Evolutionary conservation across 495 filamentous ascomycete species (phyloP), one percentile per base, ranked within the genome.

Genomic region (Hypoxylon lienhwacheense): DNA sequence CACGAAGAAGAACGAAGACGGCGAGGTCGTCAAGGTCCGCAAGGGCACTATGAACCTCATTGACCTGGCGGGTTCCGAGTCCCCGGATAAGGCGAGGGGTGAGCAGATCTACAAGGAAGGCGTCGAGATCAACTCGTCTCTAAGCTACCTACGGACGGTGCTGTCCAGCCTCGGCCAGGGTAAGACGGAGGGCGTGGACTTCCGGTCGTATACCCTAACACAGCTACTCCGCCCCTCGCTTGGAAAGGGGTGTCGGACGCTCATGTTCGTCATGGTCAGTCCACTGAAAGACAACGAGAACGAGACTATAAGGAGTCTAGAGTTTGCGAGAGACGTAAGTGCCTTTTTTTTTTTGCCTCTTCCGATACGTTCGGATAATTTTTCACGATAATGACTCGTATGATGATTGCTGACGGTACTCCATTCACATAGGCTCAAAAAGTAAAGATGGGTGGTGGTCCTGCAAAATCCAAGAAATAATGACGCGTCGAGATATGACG

Each of bases 251-350:
- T 90, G 87, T 47, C 95, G 96, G 73, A 97, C 95, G 3, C 87
- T 99, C 53, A 99, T 97, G 93, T 96, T 99, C 61, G 90, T 97
- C 69, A 97, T 97, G 90, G 86, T 95, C 55, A 91, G 87, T 66
- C 93, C 93, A 21, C 73, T 97, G 42, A 86, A 95, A 76, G 89
- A 86, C 2, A 95, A 97, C 75, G 74, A 97, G 45, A 84, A 82
- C 45, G 95, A 99, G 77, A 97, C 91, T 10, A 81, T 97, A 70
- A 95, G 92, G 20, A 95, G 90, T 71, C 79, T 99, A 66, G 87
- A 95, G 66, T 99, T 99, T 74, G 93, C 95, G 11, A 93, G 89
- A 7, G 97, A 97, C 78, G 91, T 80, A 61, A 70, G 70, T 72
- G 10, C 4, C 42, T 6, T 19, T 22, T 29, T 6, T 16, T 32